Conservation (phyloP, 108 stramenopile species). For the Mayamaea pseudoterrestris region DNA sequence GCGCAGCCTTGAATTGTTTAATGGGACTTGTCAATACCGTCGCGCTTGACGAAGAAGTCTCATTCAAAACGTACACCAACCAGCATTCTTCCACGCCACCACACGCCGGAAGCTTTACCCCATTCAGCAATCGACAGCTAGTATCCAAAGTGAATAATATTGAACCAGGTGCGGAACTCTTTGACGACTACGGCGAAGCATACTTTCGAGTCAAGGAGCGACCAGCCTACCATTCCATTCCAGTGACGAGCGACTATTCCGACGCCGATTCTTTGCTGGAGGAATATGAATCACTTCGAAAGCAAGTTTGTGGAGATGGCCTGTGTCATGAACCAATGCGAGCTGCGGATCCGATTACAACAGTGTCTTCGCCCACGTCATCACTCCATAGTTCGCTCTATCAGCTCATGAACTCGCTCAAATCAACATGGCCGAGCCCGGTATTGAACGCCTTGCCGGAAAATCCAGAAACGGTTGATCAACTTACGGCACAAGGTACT, state of each 20-base stretch:
- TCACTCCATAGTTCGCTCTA: neutral
- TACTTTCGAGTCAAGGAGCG: constrained; percentile 23
- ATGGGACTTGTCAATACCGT: constrained; percentile 14
- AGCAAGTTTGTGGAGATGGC: too few relatives aligned
- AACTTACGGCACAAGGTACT: constrained; percentile 17
- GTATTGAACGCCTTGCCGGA: constrained; percentile 23
- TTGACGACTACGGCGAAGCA: constrained; percentile 38
- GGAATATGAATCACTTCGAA: neutral
- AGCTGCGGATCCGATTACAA: too few relatives aligned
- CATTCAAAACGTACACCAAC: too few relatives aligned
- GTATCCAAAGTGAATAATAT: constrained; percentile 14
- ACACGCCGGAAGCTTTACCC: constrained; percentile 44
- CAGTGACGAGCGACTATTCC: constrained; percentile 7
- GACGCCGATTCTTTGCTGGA: constrained; percentile 2
- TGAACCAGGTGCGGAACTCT: constrained; percentile 35
- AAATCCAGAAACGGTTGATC: constrained; percentile 4
- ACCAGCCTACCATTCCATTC: neutral
- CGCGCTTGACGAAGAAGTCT: constrained; percentile 4
- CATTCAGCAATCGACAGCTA: constrained; percentile 22
- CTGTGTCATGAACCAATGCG: too few relatives aligned
- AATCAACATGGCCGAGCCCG: constrained; percentile 4
- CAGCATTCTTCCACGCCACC: constrained; percentile 17
- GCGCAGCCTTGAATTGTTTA: constrained; percentile 19
- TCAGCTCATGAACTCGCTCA: constrained; percentile 11
- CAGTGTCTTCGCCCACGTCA: neutral